Evolutionary conservation across 1,284 basidiomycete genomes (phyloP).

Genomic region (Irpex sp.): DNA sequence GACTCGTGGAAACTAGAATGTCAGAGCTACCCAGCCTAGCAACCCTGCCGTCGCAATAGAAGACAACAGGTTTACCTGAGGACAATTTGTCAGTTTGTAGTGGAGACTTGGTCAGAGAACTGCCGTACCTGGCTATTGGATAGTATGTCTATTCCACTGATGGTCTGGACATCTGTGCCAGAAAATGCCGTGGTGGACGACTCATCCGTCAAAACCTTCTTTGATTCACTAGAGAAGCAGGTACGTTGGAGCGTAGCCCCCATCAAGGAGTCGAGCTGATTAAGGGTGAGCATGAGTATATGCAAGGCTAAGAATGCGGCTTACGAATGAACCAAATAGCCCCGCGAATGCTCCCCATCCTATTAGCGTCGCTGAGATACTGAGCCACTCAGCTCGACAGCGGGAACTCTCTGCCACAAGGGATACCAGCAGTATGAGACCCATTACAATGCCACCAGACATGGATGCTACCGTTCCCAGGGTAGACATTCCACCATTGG

Average conservation of each 20-base stretch:
- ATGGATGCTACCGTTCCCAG: conserved; percentile 76
- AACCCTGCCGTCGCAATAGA: conserved; percentile 36
- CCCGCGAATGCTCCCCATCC: conserved; percentile 66
- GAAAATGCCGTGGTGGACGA: conserved; percentile 23
- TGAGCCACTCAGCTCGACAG: conserved; percentile 36
- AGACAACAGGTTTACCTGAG: conserved; percentile 43
- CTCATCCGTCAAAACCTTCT: conserved; percentile 67
- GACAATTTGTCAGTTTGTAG: too few relatives aligned
- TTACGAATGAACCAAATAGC: conserved; percentile 71
- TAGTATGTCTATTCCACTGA: conserved; percentile 73
- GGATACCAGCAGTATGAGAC: conserved; percentile 53
- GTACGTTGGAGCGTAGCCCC: conserved; percentile 89
- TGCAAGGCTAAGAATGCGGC: conserved; percentile 19
- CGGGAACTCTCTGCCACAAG: conserved; percentile 61
- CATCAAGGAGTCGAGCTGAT: conserved; percentile 77
- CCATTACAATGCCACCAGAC: conserved; percentile 74
- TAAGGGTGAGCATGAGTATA: conserved; percentile 9
- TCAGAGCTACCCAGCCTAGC: conserved; percentile 28
- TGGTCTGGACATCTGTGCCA: conserved; percentile 41
- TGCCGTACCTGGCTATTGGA: conserved; percentile 72
- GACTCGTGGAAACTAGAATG: background rate
- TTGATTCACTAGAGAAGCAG: conserved; percentile 62
- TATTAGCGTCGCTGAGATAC: conserved; percentile 42
- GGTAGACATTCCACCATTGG: conserved; percentile 84
- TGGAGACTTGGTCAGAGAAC: too few relatives aligned